Evolutionary conservation across 2,329 filamentous ascomycete genomes (phyloP), one percentile per base, ranked within the genome.

Genomic region (Alternaria arbusti): DNA sequence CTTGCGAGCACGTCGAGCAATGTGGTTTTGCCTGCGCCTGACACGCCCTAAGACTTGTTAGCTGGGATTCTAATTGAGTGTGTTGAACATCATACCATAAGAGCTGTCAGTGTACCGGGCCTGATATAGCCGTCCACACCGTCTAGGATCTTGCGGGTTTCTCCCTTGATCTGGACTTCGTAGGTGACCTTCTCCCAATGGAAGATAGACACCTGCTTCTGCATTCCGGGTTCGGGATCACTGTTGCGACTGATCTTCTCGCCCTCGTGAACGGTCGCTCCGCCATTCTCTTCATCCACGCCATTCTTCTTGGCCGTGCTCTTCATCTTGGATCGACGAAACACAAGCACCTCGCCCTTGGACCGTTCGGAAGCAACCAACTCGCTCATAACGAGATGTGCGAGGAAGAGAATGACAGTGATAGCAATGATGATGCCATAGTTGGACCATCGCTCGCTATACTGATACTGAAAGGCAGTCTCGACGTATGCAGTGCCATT

Each of bases 1-100:
- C 90, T 90, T 23, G 93, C 93, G 59, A 97, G 59, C 23, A 92
- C 91, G 79, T 97, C 91, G 23, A 97, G 84, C 22, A 97, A 86
- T 1, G 93, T 96, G 0, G 94, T 97, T 80, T 97, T 97, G 61
- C 93, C 94, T 13, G 94, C 93, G 65, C 94, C 93, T 28, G 69
- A 65, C 10, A 65, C 68, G 15, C 55, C 91, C 93, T 96, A 96
- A 96, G 83, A 47, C 91, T 92, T 9, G 93, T 67, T 44, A 96
- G 80, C 9, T 91, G 95, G 26, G 26, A 28, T 28, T 5, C 10
- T 28, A 28, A 28, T 28, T 28, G 26, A 28, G 1, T 28, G 26
- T 28, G 10, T 28, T 5, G 26, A 28, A 28, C 26, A 28, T 28
- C 26, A 44, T 69, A 73, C 91, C 77, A 78, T 77, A 0, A 77